phyloP scores from a whole-genome alignment of 2,329 filamentous ascomycete species.

The Amesomyces nigricolor region DNA sequence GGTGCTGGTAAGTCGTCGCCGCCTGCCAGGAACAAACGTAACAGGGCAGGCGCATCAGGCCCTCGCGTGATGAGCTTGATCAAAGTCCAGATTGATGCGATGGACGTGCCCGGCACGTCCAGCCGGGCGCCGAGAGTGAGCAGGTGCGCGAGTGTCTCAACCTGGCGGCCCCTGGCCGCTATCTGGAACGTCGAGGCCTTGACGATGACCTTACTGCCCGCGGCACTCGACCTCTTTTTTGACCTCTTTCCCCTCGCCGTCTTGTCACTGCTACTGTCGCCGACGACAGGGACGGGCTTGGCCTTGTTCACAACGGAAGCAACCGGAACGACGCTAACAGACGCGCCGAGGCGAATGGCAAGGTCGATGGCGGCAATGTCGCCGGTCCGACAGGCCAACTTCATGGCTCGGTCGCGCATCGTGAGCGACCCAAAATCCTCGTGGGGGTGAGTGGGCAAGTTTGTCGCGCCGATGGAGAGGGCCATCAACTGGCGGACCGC shows the following conservation, averaged over 20 bases:
- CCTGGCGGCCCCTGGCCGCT: neutral
- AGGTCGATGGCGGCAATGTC: neutral
- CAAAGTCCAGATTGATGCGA: neutral
- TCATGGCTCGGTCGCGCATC: neutral
- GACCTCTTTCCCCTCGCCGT: neutral
- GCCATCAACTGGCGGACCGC: too few relatives aligned
- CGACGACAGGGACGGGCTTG: neutral
- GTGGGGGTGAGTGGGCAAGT: too few relatives aligned
- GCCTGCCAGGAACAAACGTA: neutral
- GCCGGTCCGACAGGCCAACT: neutral
- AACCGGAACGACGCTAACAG: neutral
- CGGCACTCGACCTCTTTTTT: too few relatives aligned
- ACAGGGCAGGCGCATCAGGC: neutral
- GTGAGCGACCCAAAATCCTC: too few relatives aligned
- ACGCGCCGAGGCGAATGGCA: neutral
- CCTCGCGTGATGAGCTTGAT: neutral
- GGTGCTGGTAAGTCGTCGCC: too few relatives aligned
- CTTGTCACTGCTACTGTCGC: neutral
- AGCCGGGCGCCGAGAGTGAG: neutral
- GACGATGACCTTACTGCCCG: neutral
- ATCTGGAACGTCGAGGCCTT: neutral
- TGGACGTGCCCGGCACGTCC: conserved; percentile 1
- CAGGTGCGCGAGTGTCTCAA: neutral
- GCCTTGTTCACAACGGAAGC: neutral
- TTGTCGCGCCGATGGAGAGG: too few relatives aligned